Evolutionary conservation across 768 basidiomycete genomes (phyloP).

Genomic region (Suillus subluteus): DNA sequence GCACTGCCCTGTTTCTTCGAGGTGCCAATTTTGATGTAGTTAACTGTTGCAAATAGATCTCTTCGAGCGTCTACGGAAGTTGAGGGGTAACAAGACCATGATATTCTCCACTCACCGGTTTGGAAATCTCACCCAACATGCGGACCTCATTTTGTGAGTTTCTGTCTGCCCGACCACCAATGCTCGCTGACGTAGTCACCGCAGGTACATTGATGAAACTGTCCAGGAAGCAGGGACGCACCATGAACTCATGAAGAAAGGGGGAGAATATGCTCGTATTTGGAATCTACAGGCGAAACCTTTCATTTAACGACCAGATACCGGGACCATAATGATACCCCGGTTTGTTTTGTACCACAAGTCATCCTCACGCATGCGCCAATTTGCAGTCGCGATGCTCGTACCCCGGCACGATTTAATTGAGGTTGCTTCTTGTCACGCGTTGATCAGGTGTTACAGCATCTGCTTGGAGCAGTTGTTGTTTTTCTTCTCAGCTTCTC

Average conservation of each 20-base stretch:
- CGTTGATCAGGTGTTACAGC: too few species aligned
- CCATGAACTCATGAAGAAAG: constrained; percentile 50
- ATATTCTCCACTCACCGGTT: constrained; percentile 69
- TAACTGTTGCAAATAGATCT: constrained; percentile 45
- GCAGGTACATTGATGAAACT: constrained; percentile 71
- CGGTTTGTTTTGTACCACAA: background rate
- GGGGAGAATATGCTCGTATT: constrained; percentile 72
- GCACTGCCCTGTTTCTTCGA: background rate
- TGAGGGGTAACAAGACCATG: constrained; percentile 84
- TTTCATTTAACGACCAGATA: constrained; percentile 44
- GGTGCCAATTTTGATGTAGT: background rate
- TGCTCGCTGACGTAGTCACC: background rate
- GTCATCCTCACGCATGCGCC: background rate
- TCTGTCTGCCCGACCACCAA: background rate
- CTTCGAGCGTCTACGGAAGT: constrained; percentile 67
- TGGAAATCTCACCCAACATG: constrained; percentile 71
- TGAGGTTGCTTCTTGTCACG: too few species aligned
- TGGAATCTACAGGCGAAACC: constrained; percentile 77
- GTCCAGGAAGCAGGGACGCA: constrained; percentile 73
- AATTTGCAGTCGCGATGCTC: background rate
- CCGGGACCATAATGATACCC: background rate
- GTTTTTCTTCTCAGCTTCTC: too few species aligned
- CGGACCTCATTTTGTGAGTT: constrained; percentile 67
- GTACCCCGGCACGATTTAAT: too few species aligned
- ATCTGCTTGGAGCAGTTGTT: too few species aligned